These are phyloP conservation scores for Aegilops bicornis DNA, from an alignment of 176 grass and related monocot species.

Conservation along the genomic window DNA sequence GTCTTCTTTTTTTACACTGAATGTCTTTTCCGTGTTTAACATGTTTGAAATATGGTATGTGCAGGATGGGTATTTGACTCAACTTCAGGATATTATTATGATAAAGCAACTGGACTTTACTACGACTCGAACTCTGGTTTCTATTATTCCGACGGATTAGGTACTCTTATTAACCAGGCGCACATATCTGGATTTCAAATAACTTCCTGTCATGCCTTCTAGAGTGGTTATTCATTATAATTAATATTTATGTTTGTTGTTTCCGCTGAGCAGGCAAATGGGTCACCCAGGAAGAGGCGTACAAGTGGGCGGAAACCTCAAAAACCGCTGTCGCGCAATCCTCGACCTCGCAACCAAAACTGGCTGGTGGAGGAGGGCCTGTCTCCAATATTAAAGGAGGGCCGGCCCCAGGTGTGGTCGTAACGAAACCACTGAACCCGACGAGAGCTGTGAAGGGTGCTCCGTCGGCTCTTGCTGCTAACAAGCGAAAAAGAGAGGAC, in stretches of 20 bases:
- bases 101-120: slow-evolving; percentile 65
- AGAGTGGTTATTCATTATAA: not conserved
- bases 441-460: slow-evolving; percentile 61
- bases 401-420: slow-evolving; percentile 59
- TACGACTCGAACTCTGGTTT: slow-evolving; percentile 75
- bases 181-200: not conserved
- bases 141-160: slow-evolving; percentile 78
- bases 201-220: not conserved
- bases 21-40: not conserved
- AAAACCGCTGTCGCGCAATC: slow-evolving; percentile 40
- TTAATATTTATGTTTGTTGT: slow-evolving; percentile 8
- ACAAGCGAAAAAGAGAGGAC: slow-evolving; percentile 79
- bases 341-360: slow-evolving; percentile 43
- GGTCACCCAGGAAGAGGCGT: slow-evolving; percentile 80
- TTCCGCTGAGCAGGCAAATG: slow-evolving; percentile 56
- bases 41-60: slow-evolving; percentile 25
- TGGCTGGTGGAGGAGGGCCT: not conserved
- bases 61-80: slow-evolving; percentile 74
- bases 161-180: slow-evolving; percentile 35
- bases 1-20: not conserved
- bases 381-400: slow-evolving; percentile 48
- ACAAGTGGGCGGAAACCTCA: slow-evolving; percentile 42
- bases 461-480: slow-evolving; percentile 47
- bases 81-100: slow-evolving; percentile 69
- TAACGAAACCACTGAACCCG: slow-evolving; percentile 67